A percentile compares a stretch with the other conserved stretches of the same genome.
These are phyloP conservation scores for Salmacisia buchloeana DNA, from an alignment of 1,284 basidiomycete species.

Conservation along the genomic window DNA sequence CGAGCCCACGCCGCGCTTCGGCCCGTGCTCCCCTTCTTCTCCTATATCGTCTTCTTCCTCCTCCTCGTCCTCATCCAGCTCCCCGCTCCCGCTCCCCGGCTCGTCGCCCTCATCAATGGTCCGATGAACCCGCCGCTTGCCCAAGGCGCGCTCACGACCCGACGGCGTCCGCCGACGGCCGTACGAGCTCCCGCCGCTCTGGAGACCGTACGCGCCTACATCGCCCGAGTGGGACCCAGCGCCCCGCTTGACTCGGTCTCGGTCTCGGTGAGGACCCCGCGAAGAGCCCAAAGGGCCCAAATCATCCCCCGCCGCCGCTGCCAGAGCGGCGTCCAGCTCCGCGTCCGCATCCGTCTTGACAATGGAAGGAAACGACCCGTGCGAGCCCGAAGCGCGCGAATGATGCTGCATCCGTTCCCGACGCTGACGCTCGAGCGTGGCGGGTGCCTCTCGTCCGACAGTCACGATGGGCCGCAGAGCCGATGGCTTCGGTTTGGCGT, in stretches of 20 bases:
- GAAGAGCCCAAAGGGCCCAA: no score
- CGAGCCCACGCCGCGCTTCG: not conserved
- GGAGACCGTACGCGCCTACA: not conserved
- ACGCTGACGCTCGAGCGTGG: slow-evolving; percentile 4
- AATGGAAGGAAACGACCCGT: slow-evolving; percentile 31
- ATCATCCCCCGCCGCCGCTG: not conserved
- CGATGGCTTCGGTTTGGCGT: slow-evolving; percentile 23
- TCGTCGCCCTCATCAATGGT: slow-evolving; percentile 9
- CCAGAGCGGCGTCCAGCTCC: slow-evolving; percentile 15
- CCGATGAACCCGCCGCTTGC: not conserved
- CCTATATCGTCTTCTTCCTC: not conserved
- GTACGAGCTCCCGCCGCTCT: slow-evolving; percentile 1
- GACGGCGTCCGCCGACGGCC: not conserved
- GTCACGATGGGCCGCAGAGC: slow-evolving; percentile 29
- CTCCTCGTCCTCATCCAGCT: not conserved
- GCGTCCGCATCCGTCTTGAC: slow-evolving; percentile 31
- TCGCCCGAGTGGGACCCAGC: not conserved
- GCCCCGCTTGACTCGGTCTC: not conserved
- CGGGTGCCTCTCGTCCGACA: slow-evolving; percentile 21
- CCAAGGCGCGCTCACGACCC: not conserved
- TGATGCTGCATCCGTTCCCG: slow-evolving; percentile 13
- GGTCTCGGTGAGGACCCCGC: not conserved
- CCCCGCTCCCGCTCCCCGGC: no score
- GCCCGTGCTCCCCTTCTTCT: not conserved
- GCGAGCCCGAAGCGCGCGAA: no score